These are phyloP conservation scores for Orbilia ellipsospora DNA, from an alignment of 2,329 filamentous ascomycete species.

Conservation along the genomic window DNA sequence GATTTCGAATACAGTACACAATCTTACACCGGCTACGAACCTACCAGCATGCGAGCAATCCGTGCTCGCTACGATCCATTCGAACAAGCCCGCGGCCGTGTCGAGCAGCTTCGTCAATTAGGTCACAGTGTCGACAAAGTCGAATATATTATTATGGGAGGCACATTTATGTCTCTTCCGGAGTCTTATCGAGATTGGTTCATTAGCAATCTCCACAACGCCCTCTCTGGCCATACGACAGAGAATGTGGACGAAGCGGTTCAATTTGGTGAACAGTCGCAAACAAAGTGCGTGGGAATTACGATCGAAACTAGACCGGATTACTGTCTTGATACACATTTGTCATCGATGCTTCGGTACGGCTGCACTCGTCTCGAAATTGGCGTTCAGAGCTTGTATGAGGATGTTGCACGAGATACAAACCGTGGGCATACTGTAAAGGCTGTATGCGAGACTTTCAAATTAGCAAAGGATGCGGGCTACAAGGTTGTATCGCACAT, in stretches of 20 bases:
- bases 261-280: conserved; percentile 66
- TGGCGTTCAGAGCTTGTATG: conserved; percentile 95
- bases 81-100: conserved; percentile 92
- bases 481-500: conserved; percentile 99
- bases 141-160: conserved; percentile 99
- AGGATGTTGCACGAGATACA: conserved; percentile 97
- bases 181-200: conserved; percentile 91
- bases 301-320: conserved; percentile 98
- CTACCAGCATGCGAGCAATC: conserved; percentile 97
- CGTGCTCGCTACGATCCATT: conserved; percentile 97
- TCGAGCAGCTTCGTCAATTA: conserved; percentile 94
- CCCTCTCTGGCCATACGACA: conserved; percentile 93
- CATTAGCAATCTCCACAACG: conserved; percentile 95
- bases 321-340: conserved; percentile 94
- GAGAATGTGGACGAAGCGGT: conserved; percentile 96
- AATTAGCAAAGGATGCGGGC: conserved; percentile 94
- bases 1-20: conserved; percentile 99
- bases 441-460: conserved; percentile 95
- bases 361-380: conserved; percentile 95
- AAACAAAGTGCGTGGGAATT: conserved; percentile 89
- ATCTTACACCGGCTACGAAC: conserved; percentile 98
- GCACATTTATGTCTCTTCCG: conserved; percentile 96
- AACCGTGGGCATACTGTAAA: conserved; percentile 97
- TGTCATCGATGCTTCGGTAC: conserved; percentile 96
- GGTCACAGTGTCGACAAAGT: conserved; percentile 99